phyloP scores from a whole-genome alignment of 163 green algal species.

The Prototheca cutis region DNA sequence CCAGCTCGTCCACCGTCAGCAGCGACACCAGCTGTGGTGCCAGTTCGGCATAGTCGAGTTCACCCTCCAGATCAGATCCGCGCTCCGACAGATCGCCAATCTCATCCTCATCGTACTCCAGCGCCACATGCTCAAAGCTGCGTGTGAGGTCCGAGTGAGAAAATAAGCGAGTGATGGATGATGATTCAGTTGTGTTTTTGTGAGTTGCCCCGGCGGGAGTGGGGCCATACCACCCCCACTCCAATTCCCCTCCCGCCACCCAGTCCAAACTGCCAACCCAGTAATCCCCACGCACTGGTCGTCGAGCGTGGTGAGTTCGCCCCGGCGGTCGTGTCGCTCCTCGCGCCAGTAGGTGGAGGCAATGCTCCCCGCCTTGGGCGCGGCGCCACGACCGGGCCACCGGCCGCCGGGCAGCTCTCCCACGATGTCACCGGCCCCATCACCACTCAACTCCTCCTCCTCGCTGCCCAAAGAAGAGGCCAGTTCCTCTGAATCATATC shows the following conservation, averaged over 20 bases:
- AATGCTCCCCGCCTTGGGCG: slow-evolving; percentile 36
- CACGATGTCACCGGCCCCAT: not conserved
- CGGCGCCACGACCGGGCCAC: not conserved
- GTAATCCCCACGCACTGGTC: slow-evolving; percentile 19
- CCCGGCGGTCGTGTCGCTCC: slow-evolving; percentile 52
- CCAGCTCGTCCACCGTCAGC: not conserved
- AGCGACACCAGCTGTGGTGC: not conserved
- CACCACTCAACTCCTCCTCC: slow-evolving; percentile 9
- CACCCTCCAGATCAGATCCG: slow-evolving; percentile 18
- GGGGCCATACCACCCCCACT: too few relatives aligned
- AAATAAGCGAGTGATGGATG: not conserved
- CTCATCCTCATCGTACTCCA: slow-evolving; percentile 50
- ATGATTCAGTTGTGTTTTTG: too few relatives aligned
- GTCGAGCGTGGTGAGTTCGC: slow-evolving; percentile 36
- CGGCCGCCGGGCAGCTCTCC: not conserved
- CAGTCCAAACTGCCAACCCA: too few relatives aligned
- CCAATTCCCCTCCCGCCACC: too few relatives aligned
- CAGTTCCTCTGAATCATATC: slow-evolving; percentile 8
- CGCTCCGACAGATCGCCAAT: slow-evolving; percentile 46
- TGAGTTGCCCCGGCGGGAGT: too few relatives aligned
- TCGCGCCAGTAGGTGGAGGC: slow-evolving; percentile 63
- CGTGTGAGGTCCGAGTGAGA: too few relatives aligned
- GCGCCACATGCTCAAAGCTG: slow-evolving; percentile 45
- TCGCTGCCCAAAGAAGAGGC: slow-evolving; percentile 9
- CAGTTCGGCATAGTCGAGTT: slow-evolving; percentile 5